Evolutionary conservation across 805 yeast species (phyloP), one percentile per base, ranked within the genome.

Genomic region (Lipomyces yamadae): DNA sequence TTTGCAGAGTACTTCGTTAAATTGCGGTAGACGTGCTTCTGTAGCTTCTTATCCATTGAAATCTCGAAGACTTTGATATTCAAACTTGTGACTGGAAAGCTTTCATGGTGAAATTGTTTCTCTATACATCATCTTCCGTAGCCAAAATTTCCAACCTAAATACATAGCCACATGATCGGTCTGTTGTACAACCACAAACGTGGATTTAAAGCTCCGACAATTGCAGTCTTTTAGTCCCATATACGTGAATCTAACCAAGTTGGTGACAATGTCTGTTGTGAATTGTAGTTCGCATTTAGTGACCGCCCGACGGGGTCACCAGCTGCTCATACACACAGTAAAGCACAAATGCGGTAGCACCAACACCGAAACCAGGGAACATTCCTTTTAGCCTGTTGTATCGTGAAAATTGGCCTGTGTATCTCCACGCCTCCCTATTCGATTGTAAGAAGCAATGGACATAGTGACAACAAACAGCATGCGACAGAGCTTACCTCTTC

Each of bases 381-480:
- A 90, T 83, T 65, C 86, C 86, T 74, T 83, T 86, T 78, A 86
- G 88, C 73, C 95, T 82, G 78, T 88, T 86, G 60, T 80, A 79
- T 73, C 91, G 86, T 62, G 90, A 83, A 81, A 91, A 91, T 62
- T 87, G 90, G 67, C 95, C 96, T 74, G 86, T 88, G 79, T 87
- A 89, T 83, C 96, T 88, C 97, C 97, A 91, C 58, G 96, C 95
- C 77, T 91, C 96, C 83, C 96, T 88, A 70, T 37, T 33, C 65
- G 60, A 18, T 13, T 29, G 58, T 35, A 30, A 58, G 18, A 32
- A 33, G 24, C 24, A n/a, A 0, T n/a, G n/a, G 4, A 34, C n/a
- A 24, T 4, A 57, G 3, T 4, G 55, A 45, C 39, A 13, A 7
- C 34, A n/a, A 13, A 7, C 34, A n/a, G 13, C 10, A 15, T 33